Evolutionary conservation across 306 rosid genomes (phyloP), one percentile per base, ranked within the genome.

Genomic region (Pyrus bretschneideri): DNA sequence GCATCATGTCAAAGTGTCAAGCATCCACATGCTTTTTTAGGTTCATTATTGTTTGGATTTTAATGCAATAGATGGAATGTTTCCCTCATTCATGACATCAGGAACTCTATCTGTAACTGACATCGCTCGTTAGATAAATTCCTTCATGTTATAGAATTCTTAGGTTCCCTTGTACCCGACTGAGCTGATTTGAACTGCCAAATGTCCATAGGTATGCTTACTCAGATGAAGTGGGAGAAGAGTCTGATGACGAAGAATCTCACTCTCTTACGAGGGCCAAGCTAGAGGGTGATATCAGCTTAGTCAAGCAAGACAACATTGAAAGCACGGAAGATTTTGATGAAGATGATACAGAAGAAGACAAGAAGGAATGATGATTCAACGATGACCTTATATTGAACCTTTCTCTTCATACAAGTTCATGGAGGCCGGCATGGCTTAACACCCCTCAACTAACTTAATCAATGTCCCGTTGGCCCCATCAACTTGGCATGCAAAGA

Each of bases 201-300:
- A 75, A 67, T 23, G 33, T 76, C 66, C 25, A 40, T 63, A 95
- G 98, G 90, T 95, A 92, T 83, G 97, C 98, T 11, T 92, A 95
- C 86, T 95, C 98, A 1, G 98, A 90, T 75, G 88, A 92, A 84
- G 84, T 88, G 54, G 96, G 97, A 67, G 97, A 87, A 63, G 96
- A 88, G 4, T 89, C 89, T 31, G 96, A 90, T 69, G 98, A 91
- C 4, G 98, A 94, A 82, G 98, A 92, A 85, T 85, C 90, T 70
- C 88, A 72, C 30, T 85, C 95, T 76, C 85, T 92, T 40, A 92
- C 89, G 2, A 85, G 74, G 51, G 85, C 84, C 45, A 90, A 88
- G 81, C 86, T 81, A 12, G 96, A 87, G 84, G 89, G 93, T 54
- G 97, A 94, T 77, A 44, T 91, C 58, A 79, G 86, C 78, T 83